These are phyloP conservation scores for Leccinum insolens DNA, from an alignment of 1,284 basidiomycete genomes.

Conservation along the genomic window DNA sequence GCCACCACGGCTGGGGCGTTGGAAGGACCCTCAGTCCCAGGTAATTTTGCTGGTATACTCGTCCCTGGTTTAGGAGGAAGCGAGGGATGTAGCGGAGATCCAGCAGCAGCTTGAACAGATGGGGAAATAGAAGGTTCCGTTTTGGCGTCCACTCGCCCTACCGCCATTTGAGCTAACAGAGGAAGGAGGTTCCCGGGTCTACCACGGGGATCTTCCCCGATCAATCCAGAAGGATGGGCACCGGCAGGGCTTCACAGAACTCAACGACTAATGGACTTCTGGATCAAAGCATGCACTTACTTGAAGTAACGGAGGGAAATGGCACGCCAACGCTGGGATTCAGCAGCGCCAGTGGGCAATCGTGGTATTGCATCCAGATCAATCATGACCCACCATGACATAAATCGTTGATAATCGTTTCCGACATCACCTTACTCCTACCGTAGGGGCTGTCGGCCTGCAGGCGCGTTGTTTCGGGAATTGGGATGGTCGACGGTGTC, in stretches of 20 bases:
- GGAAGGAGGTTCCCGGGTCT: conserved; percentile 96
- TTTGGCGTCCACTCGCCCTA: conserved; percentile 76
- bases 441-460: conserved; percentile 94
- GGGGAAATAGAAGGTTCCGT: conserved; percentile 15
- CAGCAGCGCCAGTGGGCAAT: conserved; percentile 45
- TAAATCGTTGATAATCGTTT: conserved; percentile 89
- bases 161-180: conserved; percentile 93
- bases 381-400: conserved; percentile 63
- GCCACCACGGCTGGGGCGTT: conserved; percentile 6
- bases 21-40: conserved; percentile 31
- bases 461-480: conserved; percentile 90
- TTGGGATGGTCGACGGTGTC: conserved; percentile 89
- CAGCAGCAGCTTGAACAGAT: conserved; percentile 20
- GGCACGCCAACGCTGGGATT: conserved; percentile 75
- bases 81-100: conserved; percentile 64
- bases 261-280: conserved; percentile 4
- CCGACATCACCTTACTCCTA: conserved; percentile 94
- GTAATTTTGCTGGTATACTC: conserved; percentile 33
- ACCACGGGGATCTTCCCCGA: conserved; percentile 96
- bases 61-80: conserved; percentile 55
- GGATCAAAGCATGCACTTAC: conserved; percentile 46
- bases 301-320: conserved; percentile 97
- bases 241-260: conserved; percentile 78
- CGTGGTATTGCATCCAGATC: conserved; percentile 4
- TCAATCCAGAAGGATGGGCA: conserved; percentile 93